Percentiles rank a stretch among this genome's conserved stretches.
phyloP scores from a whole-genome alignment of 345 rosid species.

The Salix brachista region DNA sequence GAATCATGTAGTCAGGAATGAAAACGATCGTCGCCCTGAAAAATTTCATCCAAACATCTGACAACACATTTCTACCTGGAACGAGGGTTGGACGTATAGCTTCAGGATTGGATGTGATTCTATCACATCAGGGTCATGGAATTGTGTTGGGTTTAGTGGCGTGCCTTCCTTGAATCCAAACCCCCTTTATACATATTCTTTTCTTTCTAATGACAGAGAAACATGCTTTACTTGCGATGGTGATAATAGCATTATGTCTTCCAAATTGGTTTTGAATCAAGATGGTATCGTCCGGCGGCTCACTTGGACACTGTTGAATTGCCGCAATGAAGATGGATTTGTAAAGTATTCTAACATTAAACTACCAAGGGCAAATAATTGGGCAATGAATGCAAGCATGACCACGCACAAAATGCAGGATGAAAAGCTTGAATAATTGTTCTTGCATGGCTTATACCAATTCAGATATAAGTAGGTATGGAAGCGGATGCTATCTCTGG shows the following conservation, averaged over 20 bases:
- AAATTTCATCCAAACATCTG: conserved; percentile 12
- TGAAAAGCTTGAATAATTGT: conserved; percentile 17
- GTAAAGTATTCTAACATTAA: background rate
- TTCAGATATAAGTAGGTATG: conserved; percentile 7
- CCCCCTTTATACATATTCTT: background rate
- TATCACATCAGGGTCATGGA: conserved; percentile 16
- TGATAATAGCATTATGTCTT: background rate
- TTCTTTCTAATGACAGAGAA: background rate
- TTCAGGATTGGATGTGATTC: background rate
- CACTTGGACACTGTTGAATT: background rate
- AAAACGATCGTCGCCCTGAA: no score
- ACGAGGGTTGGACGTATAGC: conserved; percentile 6
- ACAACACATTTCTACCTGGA: conserved; percentile 17
- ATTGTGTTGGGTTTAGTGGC: conserved; percentile 8
- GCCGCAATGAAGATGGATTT: conserved; percentile 4
- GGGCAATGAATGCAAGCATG: background rate
- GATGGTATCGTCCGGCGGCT: background rate
- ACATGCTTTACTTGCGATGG: background rate
- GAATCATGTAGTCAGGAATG: no score
- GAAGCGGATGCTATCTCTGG: conserved; percentile 27
- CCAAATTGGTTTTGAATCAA: background rate
- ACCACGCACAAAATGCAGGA: conserved; percentile 7
- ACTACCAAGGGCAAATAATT: conserved; percentile 14
- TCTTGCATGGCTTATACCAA: conserved; percentile 23
- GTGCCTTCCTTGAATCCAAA: background rate